phyloP scores from a whole-genome alignment of 2,329 filamentous ascomycete genomes.

The Epichloe glyceriae region DNA sequence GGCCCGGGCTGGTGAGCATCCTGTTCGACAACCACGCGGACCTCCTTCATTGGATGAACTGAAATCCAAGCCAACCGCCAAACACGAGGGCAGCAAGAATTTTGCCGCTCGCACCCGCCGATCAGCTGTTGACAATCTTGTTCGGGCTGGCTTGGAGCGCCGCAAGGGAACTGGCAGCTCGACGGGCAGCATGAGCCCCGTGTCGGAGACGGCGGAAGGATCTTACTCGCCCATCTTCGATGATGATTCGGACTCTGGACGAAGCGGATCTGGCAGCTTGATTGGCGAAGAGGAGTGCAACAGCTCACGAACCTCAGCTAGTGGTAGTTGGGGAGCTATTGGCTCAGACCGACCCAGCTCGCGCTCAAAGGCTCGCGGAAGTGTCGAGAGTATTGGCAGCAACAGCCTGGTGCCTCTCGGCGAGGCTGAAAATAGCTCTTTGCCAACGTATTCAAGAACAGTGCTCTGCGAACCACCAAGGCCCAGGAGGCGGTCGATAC shows the following conservation, averaged over 20 bases:
- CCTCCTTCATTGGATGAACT: slow-evolving; percentile 89
- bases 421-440: slow-evolving; percentile 44
- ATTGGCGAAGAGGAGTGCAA: slow-evolving; percentile 58
- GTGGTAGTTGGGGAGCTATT: slow-evolving; percentile 64
- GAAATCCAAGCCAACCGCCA: slow-evolving; percentile 75
- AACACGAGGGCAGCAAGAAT: slow-evolving; percentile 94
- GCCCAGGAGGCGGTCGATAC: slow-evolving; percentile 39
- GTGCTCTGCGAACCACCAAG: slow-evolving; percentile 37
- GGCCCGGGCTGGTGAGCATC: slow-evolving; percentile 86
- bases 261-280: slow-evolving; percentile 66
- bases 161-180: slow-evolving; percentile 62
- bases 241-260: slow-evolving; percentile 59
- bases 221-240: slow-evolving; percentile 57
- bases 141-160: slow-evolving; percentile 78
- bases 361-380: slow-evolving; percentile 51
- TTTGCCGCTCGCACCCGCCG: slow-evolving; percentile 87
- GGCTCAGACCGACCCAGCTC: slow-evolving; percentile 72
- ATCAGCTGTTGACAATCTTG: slow-evolving; percentile 80
- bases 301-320: slow-evolving; percentile 65
- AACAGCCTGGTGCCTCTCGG: slow-evolving; percentile 24
- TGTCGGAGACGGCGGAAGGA: slow-evolving; percentile 64
- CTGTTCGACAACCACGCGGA: slow-evolving; percentile 80
- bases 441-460: slow-evolving; percentile 52
- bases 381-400: slow-evolving; percentile 52
- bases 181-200: slow-evolving; percentile 71